Conservation (phyloP, 148 eudicot species). For the Silene conica region DNA sequence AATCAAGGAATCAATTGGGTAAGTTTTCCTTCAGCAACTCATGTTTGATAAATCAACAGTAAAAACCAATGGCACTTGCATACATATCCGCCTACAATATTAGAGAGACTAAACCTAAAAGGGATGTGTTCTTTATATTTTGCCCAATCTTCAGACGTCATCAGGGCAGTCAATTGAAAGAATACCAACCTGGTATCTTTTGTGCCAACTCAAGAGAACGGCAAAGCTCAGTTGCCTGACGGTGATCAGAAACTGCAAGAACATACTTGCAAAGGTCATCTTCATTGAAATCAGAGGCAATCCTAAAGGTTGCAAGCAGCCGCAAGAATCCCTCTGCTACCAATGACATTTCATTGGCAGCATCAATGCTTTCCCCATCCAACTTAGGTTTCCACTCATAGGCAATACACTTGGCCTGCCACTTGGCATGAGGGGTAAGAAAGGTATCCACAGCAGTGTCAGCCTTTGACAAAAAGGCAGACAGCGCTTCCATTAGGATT, state of each 20-base stretch:
- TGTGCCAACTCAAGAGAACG: slow-evolving; percentile 59
- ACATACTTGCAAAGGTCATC: slow-evolving; percentile 65
- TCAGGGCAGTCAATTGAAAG: slow-evolving; percentile 42
- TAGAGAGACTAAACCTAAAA: slow-evolving; percentile 18
- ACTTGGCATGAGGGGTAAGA: slow-evolving; percentile 53
- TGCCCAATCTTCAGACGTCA: slow-evolving; percentile 27
- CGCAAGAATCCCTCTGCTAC: slow-evolving; percentile 64
- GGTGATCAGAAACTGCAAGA: slow-evolving; percentile 50
- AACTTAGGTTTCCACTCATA: slow-evolving; percentile 61
- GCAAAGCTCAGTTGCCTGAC: slow-evolving; percentile 75
- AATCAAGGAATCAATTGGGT: slow-evolving; percentile 7
- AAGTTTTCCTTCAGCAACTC: neutral
- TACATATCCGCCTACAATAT: slow-evolving; percentile 6
- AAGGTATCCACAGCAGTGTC: slow-evolving; percentile 32
- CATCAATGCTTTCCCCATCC: slow-evolving; percentile 40
- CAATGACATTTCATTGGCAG: slow-evolving; percentile 61
- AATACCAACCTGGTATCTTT: slow-evolving; percentile 75
- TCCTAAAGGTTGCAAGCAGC: slow-evolving; percentile 66
- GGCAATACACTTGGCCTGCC: slow-evolving; percentile 59
- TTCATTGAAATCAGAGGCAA: slow-evolving; percentile 58
- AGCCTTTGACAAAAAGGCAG: slow-evolving; percentile 57
- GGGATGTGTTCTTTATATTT: neutral
- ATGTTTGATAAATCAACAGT: neutral
- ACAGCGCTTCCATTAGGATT: slow-evolving; percentile 56
- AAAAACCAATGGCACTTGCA: neutral